phyloP scores from a whole-genome alignment of 805 yeast species.

The Saccharomycopsis fermentans region DNA sequence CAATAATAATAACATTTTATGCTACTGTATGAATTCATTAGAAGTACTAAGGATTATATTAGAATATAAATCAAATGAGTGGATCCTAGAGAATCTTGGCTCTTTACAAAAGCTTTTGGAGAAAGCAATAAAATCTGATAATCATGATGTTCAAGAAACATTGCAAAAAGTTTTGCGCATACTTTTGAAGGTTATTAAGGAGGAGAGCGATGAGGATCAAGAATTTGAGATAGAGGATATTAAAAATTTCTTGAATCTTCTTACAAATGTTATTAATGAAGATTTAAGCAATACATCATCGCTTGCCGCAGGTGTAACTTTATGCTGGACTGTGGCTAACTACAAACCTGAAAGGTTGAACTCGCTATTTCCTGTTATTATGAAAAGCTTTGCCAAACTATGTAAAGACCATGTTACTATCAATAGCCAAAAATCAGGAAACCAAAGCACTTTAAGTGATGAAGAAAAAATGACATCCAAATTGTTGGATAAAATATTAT shows the following conservation, averaged over 20 bases:
- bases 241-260: slow-evolving; percentile 47
- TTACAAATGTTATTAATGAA: slow-evolving; percentile 65
- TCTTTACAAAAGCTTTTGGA: slow-evolving; percentile 74
- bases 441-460: slow-evolving; percentile 28
- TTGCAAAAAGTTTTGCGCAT: slow-evolving; percentile 65
- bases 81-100: slow-evolving; percentile 67
- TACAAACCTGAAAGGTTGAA: slow-evolving; percentile 68
- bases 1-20: slow-evolving; percentile 44
- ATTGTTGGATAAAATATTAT: slow-evolving; percentile 63
- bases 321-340: slow-evolving; percentile 75
- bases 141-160: slow-evolving; percentile 79
- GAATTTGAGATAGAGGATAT: slow-evolving; percentile 45
- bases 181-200: slow-evolving; percentile 56
- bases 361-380: slow-evolving; percentile 59
- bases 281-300: slow-evolving; percentile 55
- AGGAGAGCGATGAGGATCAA: slow-evolving; percentile 38
- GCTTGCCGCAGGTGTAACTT: slow-evolving; percentile 78
- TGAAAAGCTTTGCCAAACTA: slow-evolving; percentile 81
- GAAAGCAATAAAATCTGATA: slow-evolving; percentile 72
- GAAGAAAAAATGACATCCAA: slow-evolving; percentile 76
- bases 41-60: slow-evolving; percentile 80
- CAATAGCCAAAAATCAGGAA: slow-evolving; percentile 14
- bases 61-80: slow-evolving; percentile 64
- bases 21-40: slow-evolving; percentile 80
- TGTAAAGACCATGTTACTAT: slow-evolving; percentile 75